phyloP scores from a whole-genome alignment of 805 yeast species.

The Candida ficus region DNA sequence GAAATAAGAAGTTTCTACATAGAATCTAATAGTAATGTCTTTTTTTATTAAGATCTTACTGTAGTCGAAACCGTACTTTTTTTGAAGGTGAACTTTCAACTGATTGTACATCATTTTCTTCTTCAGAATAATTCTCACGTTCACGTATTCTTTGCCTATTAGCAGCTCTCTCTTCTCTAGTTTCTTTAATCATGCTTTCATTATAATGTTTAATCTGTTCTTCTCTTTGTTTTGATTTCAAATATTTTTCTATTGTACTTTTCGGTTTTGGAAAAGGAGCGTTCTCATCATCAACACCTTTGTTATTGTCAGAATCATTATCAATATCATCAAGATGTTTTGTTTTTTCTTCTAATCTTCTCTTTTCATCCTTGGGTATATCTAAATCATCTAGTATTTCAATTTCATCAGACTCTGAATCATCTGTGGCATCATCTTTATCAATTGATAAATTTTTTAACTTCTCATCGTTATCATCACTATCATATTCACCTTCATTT shows the following conservation, averaged over 20 bases:
- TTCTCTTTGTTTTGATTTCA: slow-evolving; percentile 16
- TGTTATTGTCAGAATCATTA: not conserved
- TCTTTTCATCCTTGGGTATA: slow-evolving; percentile 1
- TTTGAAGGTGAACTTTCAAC: slow-evolving; percentile 9
- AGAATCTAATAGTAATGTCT: not conserved
- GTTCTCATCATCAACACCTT: slow-evolving; percentile 1
- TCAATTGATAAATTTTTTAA: not conserved
- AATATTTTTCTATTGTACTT: slow-evolving; percentile 12
- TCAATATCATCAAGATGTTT: not conserved
- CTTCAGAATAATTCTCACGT: not conserved
- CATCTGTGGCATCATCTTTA: not conserved
- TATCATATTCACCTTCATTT: not conserved
- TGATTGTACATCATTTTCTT: not conserved
- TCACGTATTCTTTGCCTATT: slow-evolving; percentile 9
- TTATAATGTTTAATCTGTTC: slow-evolving; percentile 15
- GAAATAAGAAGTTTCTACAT: slow-evolving; percentile 24
- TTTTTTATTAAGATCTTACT: not conserved
- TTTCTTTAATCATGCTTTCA: slow-evolving; percentile 8
- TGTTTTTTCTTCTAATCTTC: not conserved
- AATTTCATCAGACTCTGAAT: not conserved
- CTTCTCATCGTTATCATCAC: not conserved
- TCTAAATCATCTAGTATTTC: not conserved
- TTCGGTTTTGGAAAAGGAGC: slow-evolving; percentile 19
- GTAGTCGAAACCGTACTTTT: slow-evolving; percentile 9
- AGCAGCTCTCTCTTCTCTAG: slow-evolving; percentile 8